These are phyloP conservation scores for Coemansia aciculifera DNA, from an alignment of 192 early-diverging fungal genomes.

Conservation along the genomic window DNA sequence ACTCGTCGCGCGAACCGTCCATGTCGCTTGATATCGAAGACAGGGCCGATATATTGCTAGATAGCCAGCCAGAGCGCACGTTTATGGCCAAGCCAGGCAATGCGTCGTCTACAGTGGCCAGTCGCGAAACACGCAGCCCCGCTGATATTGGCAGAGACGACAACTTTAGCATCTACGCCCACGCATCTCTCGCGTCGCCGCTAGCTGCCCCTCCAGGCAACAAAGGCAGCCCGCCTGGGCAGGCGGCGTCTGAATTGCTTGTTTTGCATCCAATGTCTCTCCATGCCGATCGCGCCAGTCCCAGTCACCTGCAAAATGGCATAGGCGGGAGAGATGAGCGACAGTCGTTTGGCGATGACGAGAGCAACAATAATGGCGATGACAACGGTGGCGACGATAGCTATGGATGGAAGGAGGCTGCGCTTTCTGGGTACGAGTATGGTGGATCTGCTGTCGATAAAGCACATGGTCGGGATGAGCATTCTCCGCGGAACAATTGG, in stretches of 20 bases:
- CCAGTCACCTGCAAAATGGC: background rate
- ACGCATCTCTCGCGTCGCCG: slow-evolving; percentile 1
- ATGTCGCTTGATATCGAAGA: slow-evolving; percentile 33
- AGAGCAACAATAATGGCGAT: background rate
- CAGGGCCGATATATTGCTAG: slow-evolving; percentile 5
- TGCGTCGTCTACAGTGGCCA: background rate
- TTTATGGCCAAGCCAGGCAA: slow-evolving; percentile 3
- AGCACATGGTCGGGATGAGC: background rate
- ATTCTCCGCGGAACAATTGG: background rate
- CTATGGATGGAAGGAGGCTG: slow-evolving; percentile 1
- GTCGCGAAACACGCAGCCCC: background rate
- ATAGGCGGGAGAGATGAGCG: background rate
- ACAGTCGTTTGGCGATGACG: slow-evolving; percentile 8
- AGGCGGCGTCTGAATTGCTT: slow-evolving; percentile 31
- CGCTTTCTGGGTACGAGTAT: slow-evolving; percentile 43
- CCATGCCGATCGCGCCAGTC: background rate
- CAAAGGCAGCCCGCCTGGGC: slow-evolving; percentile 16
- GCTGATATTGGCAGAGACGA: no score
- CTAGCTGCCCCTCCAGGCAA: background rate
- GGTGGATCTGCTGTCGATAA: background rate
- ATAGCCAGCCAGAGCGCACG: slow-evolving; percentile 9
- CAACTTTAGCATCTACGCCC: background rate
- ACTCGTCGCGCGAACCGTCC: slow-evolving; percentile 39
- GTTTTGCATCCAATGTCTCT: slow-evolving; percentile 46
- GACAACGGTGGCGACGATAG: background rate